phyloP scores from a whole-genome alignment of 176 grass and related monocot genomes.

The Aegilops sharonensis region DNA sequence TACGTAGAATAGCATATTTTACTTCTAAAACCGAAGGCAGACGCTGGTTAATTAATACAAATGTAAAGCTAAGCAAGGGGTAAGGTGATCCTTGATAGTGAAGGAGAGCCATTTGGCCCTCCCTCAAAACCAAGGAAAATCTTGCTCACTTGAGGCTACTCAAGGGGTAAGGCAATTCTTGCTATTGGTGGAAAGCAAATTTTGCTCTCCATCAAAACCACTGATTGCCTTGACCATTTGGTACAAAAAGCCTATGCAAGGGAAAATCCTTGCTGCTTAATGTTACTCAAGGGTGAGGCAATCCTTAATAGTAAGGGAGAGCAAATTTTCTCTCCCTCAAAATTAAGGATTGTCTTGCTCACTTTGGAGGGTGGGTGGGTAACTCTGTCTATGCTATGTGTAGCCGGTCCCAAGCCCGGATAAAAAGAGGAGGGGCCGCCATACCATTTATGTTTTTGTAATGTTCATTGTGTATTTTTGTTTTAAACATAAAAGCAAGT shows the following conservation, averaged over 20 bases:
- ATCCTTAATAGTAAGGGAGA: not conserved
- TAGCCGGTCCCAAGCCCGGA: not conserved
- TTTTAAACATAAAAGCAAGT: not conserved
- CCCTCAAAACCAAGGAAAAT: not conserved
- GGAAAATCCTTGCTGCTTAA: not conserved
- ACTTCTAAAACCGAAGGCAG: not conserved
- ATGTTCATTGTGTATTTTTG: not conserved
- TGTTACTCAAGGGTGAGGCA: not conserved
- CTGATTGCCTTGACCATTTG: not conserved
- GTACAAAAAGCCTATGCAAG: not conserved
- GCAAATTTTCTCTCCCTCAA: not conserved
- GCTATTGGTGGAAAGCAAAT: not conserved
- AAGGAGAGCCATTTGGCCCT: not conserved
- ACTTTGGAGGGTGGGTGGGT: conserved; percentile 13
- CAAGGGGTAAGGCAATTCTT: not conserved
- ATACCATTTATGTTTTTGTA: not conserved
- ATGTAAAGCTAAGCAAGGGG: not conserved
- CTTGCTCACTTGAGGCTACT: not conserved
- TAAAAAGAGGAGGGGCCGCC: conserved; percentile 1
- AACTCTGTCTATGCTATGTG: not conserved
- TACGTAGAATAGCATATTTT: not conserved
- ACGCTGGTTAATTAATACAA: not conserved
- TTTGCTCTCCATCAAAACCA: conserved; percentile 3
- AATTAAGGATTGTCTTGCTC: not conserved
- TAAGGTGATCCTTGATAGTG: not conserved